A percentile compares a stretch with the other conserved stretches of the same genome.
phyloP scores from a whole-genome alignment of 129 eudicot genomes.

The Arctium minus region DNA sequence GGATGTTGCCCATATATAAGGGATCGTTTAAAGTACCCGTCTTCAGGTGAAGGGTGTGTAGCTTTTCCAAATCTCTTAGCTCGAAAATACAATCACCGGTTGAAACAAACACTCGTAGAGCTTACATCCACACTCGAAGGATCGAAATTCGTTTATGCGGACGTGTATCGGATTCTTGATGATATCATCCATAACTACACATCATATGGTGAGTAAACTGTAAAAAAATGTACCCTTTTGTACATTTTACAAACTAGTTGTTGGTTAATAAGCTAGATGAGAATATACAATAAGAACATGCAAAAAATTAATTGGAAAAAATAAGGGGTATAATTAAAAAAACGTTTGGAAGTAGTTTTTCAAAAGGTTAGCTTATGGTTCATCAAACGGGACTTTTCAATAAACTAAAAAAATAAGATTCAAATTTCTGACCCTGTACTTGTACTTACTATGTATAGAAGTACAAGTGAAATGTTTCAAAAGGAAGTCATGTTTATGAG shows the following conservation, averaged over 20 bases:
- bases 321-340: neutral
- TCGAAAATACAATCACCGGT: slow-evolving; percentile 6
- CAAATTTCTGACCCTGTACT: too few species aligned
- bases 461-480: neutral
- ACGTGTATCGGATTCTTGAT: slow-evolving; percentile 7
- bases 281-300: neutral
- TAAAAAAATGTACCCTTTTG: neutral
- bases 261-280: neutral
- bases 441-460: too few species aligned
- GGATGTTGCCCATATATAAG: slow-evolving; percentile 25
- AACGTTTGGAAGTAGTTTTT: neutral
- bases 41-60: neutral
- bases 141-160: slow-evolving; percentile 13
- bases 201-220: slow-evolving; percentile 14
- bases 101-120: neutral
- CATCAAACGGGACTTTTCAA: neutral
- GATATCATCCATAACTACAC: slow-evolving; percentile 8
- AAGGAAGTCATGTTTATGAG: neutral
- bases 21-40: slow-evolving; percentile 10
- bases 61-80: slow-evolving; percentile 13
- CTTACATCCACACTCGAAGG: slow-evolving; percentile 19
- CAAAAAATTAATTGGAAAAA: neutral
- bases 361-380: neutral
- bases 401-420: too few species aligned
- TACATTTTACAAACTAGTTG: neutral